A percentile compares a stretch with the other conserved stretches of the same genome.
Evolutionary conservation across 1,284 basidiomycete species (phyloP).

Genomic region (Puccinia hordei): DNA sequence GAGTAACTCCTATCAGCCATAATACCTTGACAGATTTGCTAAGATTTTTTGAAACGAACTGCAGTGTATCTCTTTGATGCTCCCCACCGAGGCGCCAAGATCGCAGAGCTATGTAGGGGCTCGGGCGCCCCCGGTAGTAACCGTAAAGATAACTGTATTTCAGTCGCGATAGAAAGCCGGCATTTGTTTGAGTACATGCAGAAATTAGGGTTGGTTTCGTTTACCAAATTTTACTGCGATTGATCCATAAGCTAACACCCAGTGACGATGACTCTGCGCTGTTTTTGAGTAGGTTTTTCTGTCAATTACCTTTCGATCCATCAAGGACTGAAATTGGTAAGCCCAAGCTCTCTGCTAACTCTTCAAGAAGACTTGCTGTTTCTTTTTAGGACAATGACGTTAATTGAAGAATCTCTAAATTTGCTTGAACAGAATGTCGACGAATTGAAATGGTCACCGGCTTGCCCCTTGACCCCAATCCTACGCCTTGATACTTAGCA

Average conservation of each 20-base stretch:
- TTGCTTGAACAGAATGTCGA: slow-evolving; percentile 30
- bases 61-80: slow-evolving; percentile 33
- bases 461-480: slow-evolving; percentile 17
- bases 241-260: background rate
- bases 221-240: background rate
- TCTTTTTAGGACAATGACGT: background rate
- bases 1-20: background rate
- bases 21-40: background rate
- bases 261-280: background rate
- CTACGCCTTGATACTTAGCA: slow-evolving; percentile 2
- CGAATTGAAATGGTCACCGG: slow-evolving; percentile 39
- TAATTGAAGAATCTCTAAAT: background rate
- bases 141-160: slow-evolving; percentile 37
- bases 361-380: background rate
- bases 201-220: slow-evolving; percentile 23
- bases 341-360: background rate
- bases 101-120: slow-evolving; percentile 29
- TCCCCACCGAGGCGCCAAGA: slow-evolving; percentile 7
- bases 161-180: slow-evolving; percentile 26
- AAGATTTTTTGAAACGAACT: background rate
- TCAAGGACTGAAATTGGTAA: slow-evolving; percentile 43
- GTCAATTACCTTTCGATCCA: slow-evolving; percentile 44
- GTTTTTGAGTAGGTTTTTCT: slow-evolving; percentile 24
- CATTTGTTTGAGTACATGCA: slow-evolving; percentile 48
- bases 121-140: background rate